These are phyloP conservation scores for Combretum micranthum DNA, from an alignment of 345 rosid species.

Conservation along the genomic window DNA sequence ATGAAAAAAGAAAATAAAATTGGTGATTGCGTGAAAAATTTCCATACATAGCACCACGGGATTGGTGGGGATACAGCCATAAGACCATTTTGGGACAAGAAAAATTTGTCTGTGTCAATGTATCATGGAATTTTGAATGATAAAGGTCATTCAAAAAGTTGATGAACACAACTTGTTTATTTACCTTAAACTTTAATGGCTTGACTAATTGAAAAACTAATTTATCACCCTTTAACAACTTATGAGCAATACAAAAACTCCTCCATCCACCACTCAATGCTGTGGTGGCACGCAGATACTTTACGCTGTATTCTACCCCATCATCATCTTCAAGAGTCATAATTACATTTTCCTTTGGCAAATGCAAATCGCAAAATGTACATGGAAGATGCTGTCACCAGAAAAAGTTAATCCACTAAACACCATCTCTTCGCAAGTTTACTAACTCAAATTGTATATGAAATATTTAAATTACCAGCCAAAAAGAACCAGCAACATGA, in stretches of 20 bases:
- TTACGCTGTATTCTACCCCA: slow-evolving; percentile 4
- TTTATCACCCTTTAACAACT: slow-evolving; percentile 14
- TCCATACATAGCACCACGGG: no score
- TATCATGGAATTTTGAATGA: neutral
- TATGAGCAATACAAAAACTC: slow-evolving; percentile 13
- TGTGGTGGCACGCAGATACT: slow-evolving; percentile 7
- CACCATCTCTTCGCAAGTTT: neutral
- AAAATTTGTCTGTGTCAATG: neutral
- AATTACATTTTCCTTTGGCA: slow-evolving; percentile 17
- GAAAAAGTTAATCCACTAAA: neutral
- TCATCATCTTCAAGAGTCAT: slow-evolving; percentile 17
- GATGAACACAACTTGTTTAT: neutral
- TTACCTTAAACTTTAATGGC: slow-evolving; percentile 20
- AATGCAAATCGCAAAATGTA: slow-evolving; percentile 8
- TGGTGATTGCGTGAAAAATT: no score
- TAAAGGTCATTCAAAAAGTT: neutral
- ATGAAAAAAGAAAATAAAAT: no score
- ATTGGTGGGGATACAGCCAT: no score
- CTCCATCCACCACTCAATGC: slow-evolving; percentile 25
- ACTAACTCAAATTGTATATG: no score
- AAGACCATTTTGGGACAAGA: no score
- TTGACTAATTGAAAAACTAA: slow-evolving; percentile 22
- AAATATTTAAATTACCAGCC: slow-evolving; percentile 10
- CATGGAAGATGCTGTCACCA: slow-evolving; percentile 11
- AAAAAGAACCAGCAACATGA: slow-evolving; percentile 22